phyloP scores from a whole-genome alignment of 345 rosid species.

The Arabis hirsuta region DNA sequence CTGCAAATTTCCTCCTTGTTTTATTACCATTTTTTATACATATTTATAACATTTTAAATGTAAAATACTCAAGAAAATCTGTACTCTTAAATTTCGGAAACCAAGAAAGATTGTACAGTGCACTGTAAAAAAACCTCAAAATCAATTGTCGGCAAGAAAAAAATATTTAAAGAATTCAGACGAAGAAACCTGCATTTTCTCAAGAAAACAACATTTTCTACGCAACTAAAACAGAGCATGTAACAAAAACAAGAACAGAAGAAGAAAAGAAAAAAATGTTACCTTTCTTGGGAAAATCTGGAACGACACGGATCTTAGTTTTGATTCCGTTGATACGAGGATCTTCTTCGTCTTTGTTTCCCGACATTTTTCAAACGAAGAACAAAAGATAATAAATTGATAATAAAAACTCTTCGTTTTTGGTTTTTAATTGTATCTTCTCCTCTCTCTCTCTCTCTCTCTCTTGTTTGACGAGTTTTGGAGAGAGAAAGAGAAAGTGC shows the following conservation, averaged over 20 bases:
- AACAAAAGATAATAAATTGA: constrained; percentile 18
- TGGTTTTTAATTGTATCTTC: background rate
- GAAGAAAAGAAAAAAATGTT: background rate
- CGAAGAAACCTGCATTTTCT: constrained; percentile 24
- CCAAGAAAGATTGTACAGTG: constrained; percentile 2
- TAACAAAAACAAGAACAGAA: background rate
- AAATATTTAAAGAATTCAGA: constrained; percentile 17
- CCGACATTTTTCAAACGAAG: constrained; percentile 64
- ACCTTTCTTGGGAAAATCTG: constrained; percentile 88
- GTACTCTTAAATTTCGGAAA: background rate
- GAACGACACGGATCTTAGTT: constrained; percentile 83
- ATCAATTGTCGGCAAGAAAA: constrained; percentile 5
- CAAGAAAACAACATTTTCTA: constrained; percentile 22
- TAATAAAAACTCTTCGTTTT: constrained; percentile 1
- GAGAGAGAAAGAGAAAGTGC: constrained; percentile 37
- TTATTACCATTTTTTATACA: background rate
- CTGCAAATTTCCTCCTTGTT: constrained; percentile 43
- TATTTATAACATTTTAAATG: background rate
- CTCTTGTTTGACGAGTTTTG: constrained; percentile 2
- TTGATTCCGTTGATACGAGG: constrained; percentile 79
- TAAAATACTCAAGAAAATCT: background rate
- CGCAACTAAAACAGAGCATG: constrained; percentile 25
- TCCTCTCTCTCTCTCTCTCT: constrained; percentile 4
- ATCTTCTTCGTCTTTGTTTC: constrained; percentile 55
- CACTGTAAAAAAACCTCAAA: background rate